phyloP scores from a whole-genome alignment of 1,139 yeast species.

The Nakaseomyces kungkrabaensis region DNA sequence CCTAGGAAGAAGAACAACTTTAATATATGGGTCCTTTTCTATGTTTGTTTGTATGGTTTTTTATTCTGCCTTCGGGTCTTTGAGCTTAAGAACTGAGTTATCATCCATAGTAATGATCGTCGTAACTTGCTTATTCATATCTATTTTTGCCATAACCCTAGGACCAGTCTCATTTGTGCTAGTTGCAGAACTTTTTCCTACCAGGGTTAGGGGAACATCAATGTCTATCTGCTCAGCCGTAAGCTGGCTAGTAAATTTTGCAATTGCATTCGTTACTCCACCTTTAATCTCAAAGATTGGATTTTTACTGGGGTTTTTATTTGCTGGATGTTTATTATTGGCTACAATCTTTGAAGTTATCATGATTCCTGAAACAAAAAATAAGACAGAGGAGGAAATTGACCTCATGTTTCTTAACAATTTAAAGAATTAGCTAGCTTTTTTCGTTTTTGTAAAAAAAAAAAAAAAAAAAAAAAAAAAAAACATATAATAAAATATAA shows the following conservation, averaged over 20 bases:
- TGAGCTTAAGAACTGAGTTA: slow-evolving; percentile 33
- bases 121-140: slow-evolving; percentile 63
- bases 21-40: slow-evolving; percentile 50
- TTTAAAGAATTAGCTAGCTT: not conserved
- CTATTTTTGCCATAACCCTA: slow-evolving; percentile 75
- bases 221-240: slow-evolving; percentile 66
- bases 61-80: slow-evolving; percentile 56
- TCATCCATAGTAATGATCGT: slow-evolving; percentile 65
- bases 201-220: slow-evolving; percentile 63
- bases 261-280: slow-evolving; percentile 65
- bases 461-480: not conserved
- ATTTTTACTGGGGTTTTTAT: slow-evolving; percentile 59
- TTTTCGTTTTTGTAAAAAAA: too few relatives aligned
- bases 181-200: slow-evolving; percentile 68
- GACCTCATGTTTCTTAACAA: slow-evolving; percentile 26
- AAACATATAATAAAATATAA: not conserved
- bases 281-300: slow-evolving; percentile 45
- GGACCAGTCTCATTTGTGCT: slow-evolving; percentile 75
- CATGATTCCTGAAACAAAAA: slow-evolving; percentile 64
- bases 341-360: slow-evolving; percentile 50
- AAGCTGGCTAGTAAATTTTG: slow-evolving; percentile 70
- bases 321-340: slow-evolving; percentile 52
- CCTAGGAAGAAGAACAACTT: slow-evolving; percentile 56
- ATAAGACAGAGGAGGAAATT: slow-evolving; percentile 55
- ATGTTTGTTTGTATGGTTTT: slow-evolving; percentile 55